phyloP scores from a whole-genome alignment of 495 filamentous ascomycete genomes.

The Lentithecium fluviatile region DNA sequence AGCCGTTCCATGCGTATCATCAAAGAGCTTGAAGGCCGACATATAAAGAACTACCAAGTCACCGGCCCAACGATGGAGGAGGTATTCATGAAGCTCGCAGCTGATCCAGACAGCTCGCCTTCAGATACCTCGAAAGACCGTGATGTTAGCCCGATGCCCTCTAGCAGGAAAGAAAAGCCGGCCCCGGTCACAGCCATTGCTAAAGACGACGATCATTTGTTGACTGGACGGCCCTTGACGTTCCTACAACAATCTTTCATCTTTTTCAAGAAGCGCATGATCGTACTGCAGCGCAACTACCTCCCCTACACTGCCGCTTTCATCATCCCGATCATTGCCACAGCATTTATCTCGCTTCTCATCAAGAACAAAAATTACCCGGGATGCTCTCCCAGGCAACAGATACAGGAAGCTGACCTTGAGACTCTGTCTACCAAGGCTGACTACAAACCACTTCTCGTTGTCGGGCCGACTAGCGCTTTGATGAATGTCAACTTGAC shows the following conservation, averaged over 20 bases:
- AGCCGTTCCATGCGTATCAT: conserved; percentile 65
- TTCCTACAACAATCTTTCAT: conserved; percentile 64
- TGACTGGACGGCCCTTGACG: conserved; percentile 57
- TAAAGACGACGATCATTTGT: conserved; percentile 2
- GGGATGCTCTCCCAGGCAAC: conserved; percentile 57
- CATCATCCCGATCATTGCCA: conserved; percentile 70
- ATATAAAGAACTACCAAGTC: conserved; percentile 69
- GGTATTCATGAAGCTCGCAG: conserved; percentile 79
- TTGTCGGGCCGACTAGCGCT: conserved; percentile 16
- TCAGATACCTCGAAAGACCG: not conserved
- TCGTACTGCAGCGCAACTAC: conserved; percentile 70
- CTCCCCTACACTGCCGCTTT: conserved; percentile 69
- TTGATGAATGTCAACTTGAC: conserved; percentile 8
- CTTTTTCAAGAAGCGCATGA: conserved; percentile 75
- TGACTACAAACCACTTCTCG: conserved; percentile 21
- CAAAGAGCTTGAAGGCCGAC: conserved; percentile 58
- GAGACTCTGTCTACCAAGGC: conserved; percentile 25
- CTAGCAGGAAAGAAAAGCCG: conserved; percentile 9
- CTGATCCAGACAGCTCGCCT: conserved; percentile 48
- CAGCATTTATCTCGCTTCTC: conserved; percentile 68
- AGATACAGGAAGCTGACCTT: conserved; percentile 37
- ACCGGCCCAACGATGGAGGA: conserved; percentile 84
- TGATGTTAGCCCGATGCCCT: not conserved
- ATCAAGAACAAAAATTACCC: conserved; percentile 55
- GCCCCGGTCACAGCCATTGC: not conserved